A percentile compares a stretch with the other conserved stretches of the same genome.
Conservation (phyloP, 257 asterid genomes). For the Penstemon eatonii region DNA sequence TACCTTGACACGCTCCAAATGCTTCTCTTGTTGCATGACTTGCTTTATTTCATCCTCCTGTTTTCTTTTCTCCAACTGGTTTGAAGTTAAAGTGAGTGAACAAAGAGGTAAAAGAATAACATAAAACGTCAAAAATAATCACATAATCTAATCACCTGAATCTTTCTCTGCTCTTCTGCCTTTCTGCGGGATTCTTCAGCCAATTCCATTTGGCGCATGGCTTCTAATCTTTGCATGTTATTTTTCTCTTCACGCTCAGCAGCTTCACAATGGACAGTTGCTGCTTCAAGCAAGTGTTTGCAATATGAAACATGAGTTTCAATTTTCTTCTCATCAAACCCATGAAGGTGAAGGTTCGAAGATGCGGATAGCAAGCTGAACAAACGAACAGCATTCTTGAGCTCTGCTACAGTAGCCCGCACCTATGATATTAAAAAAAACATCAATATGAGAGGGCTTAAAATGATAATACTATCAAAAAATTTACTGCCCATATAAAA, state of each 20-base stretch:
- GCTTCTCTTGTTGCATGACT: slow-evolving; percentile 90
- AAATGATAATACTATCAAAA: neutral
- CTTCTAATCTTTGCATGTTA: slow-evolving; percentile 72
- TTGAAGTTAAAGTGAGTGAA: slow-evolving; percentile 29
- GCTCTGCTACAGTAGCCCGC: slow-evolving; percentile 93
- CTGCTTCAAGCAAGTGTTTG: slow-evolving; percentile 94
- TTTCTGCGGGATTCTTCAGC: slow-evolving; percentile 85
- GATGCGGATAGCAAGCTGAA: slow-evolving; percentile 89
- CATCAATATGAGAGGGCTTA: slow-evolving; percentile 7
- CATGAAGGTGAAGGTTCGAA: slow-evolving; percentile 84
- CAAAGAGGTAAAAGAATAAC: slow-evolving; percentile 4
- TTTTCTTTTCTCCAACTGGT: slow-evolving; percentile 89
- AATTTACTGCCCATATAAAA: slow-evolving; percentile 1
- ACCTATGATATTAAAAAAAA: slow-evolving; percentile 44
- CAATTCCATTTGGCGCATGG: slow-evolving; percentile 82
- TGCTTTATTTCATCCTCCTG: slow-evolving; percentile 93
- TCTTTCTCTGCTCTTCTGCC: slow-evolving; percentile 92
- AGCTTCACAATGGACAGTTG: slow-evolving; percentile 85
- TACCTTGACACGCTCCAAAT: slow-evolving; percentile 88
- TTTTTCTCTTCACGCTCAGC: slow-evolving; percentile 96
- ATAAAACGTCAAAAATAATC: neutral
- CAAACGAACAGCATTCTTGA: slow-evolving; percentile 92
- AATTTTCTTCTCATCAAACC: slow-evolving; percentile 96
- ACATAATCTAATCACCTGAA: slow-evolving; percentile 52
- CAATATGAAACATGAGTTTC: slow-evolving; percentile 97